Evolutionary conservation across 2,329 filamentous ascomycete species (phyloP).

Genomic region (Alternaria sp.): DNA sequence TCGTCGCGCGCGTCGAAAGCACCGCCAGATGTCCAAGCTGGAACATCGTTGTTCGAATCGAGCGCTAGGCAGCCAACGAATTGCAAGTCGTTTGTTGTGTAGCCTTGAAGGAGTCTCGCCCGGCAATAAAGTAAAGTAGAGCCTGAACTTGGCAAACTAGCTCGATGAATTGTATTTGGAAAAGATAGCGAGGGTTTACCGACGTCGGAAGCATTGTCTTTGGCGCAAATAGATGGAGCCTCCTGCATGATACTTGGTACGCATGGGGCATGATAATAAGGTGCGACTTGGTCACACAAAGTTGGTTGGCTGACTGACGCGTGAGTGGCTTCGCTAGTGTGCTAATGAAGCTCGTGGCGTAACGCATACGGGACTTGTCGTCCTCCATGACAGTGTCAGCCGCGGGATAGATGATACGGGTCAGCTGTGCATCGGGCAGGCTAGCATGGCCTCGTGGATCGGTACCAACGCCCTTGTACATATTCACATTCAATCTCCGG

Average conservation of each 20-base stretch:
- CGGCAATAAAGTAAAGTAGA: slow-evolving; percentile 29
- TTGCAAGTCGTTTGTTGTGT: slow-evolving; percentile 27
- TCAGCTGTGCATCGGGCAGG: slow-evolving; percentile 31
- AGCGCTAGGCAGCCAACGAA: slow-evolving; percentile 28
- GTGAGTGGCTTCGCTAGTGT: slow-evolving; percentile 14
- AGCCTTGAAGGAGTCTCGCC: slow-evolving; percentile 31
- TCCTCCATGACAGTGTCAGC: slow-evolving; percentile 15
- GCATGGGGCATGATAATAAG: slow-evolving; percentile 23
- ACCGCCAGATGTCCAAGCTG: slow-evolving; percentile 19
- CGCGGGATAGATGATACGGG: slow-evolving; percentile 20
- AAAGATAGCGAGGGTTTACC: slow-evolving; percentile 12
- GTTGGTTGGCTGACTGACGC: slow-evolving; percentile 17
- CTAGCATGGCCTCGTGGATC: slow-evolving; percentile 19
- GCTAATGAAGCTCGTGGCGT: slow-evolving; percentile 20
- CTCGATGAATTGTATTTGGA: slow-evolving; percentile 15
- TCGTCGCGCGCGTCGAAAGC: slow-evolving; percentile 20
- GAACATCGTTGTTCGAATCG: slow-evolving; percentile 29
- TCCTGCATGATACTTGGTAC: slow-evolving; percentile 25
- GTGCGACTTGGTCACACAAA: slow-evolving; percentile 27
- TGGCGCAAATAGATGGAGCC: slow-evolving; percentile 25
- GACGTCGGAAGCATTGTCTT: slow-evolving; percentile 17
- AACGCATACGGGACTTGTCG: slow-evolving; percentile 13
- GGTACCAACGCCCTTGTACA: slow-evolving; percentile 23
- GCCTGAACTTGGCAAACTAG: slow-evolving; percentile 30
- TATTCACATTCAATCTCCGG: slow-evolving; percentile 15